Evolutionary conservation across 306 rosid species (phyloP), one percentile per base, ranked within the genome.

Genomic region (Casuarina equisetifolia): DNA sequence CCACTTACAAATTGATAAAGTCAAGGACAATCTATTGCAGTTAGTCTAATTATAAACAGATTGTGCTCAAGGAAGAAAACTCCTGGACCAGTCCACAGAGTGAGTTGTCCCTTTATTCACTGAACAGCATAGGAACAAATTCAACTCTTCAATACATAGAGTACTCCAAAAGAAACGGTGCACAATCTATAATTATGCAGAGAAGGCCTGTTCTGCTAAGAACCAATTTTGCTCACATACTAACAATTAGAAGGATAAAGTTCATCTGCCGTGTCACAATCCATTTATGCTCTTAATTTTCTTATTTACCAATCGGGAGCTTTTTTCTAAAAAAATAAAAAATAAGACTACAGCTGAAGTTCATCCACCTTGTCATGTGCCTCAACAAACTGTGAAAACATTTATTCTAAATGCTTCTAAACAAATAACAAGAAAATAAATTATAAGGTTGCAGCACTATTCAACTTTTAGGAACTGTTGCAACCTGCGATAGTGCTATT

Each of bases 401-500:
- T 66, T 42, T 17, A 66, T 9, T 66, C 17, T 66, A 40, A 66
- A 40, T 66, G 13, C 48, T 17, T 10, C 70, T 25, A 48, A 75
- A 57, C 32, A 50, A 48, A 50, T 16, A 51, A 5, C 72, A 51
- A 32, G 15, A 16, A 25, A 2, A 59, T 62, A 46, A 40, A 54
- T 55, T 50, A n/a, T 20, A 25, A 48, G 74, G 59, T 69, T 74
- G 58, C 32, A 20, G 42, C 15, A 10, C n/a, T 51, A n/a, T 36
- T 74, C 35, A 76, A 81, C 69, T 82, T 71, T 71, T 52, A 71
- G 64, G 43, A 48, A 72, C 72, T 68, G 66, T 69, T 71, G 74
- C 69, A 79, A 92, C 99, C 99, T 91, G 99, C 66, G 96, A 88
- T 53, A 92, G 82, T 46, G 99, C 96, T 79, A 92, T 86, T 64